Evolutionary conservation across 441 rosid species (phyloP).

Genomic region (Euphorbia celastroides): DNA sequence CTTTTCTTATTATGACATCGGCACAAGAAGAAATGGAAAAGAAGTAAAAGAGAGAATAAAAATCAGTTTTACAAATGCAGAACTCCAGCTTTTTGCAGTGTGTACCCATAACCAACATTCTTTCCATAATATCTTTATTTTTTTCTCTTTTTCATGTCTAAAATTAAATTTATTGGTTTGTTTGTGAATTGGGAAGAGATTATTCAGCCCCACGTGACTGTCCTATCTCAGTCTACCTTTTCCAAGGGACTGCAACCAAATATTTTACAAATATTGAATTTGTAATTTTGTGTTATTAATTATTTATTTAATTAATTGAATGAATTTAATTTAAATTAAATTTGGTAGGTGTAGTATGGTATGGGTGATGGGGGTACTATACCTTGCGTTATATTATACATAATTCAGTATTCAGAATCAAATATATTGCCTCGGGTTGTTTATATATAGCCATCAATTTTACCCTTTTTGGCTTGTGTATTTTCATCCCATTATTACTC

Average conservation of each 20-base stretch:
- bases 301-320: no score
- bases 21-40: neutral
- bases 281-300: no score
- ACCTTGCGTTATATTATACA: no score
- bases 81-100: conserved; percentile 16
- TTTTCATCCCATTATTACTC: no score
- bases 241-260: neutral
- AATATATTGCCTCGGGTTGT: neutral
- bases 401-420: no score
- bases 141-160: neutral
- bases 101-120: conserved; percentile 24
- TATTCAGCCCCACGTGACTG: conserved; percentile 31
- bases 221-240: conserved; percentile 7
- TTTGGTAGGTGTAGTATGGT: no score
- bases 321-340: no score
- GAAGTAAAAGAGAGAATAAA: conserved; percentile 23
- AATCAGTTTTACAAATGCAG: conserved; percentile 19
- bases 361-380: no score
- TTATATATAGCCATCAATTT: neutral
- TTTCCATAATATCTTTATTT: neutral
- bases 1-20: no score
- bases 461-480: neutral
- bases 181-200: no score
- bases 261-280: neutral
- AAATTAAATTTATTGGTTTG: no score